phyloP scores from a whole-genome alignment of 805 yeast species.

The Pichia heedii region DNA sequence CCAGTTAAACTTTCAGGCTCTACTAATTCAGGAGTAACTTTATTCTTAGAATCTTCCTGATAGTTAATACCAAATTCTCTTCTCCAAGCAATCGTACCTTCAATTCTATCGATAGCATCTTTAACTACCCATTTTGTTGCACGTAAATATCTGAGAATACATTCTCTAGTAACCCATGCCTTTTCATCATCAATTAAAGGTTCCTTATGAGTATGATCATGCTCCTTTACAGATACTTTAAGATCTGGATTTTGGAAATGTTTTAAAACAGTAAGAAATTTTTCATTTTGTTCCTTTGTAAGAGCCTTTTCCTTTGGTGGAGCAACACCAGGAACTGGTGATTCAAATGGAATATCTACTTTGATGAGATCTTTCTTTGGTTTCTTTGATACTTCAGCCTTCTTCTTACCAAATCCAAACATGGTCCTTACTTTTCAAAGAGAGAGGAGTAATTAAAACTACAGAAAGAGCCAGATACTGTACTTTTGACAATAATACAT shows the following conservation, averaged over 20 bases:
- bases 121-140: slow-evolving; percentile 85
- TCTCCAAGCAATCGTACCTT: slow-evolving; percentile 82
- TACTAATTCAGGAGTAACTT: slow-evolving; percentile 44
- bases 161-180: slow-evolving; percentile 91
- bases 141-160: slow-evolving; percentile 78
- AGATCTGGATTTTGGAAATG: slow-evolving; percentile 52
- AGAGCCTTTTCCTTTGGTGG: slow-evolving; percentile 44
- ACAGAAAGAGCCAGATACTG: no score
- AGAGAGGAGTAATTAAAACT: no score
- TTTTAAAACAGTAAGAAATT: slow-evolving; percentile 52
- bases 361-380: slow-evolving; percentile 13
- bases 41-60: slow-evolving; percentile 37
- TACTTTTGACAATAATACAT: no score
- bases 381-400: slow-evolving; percentile 10
- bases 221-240: slow-evolving; percentile 41
- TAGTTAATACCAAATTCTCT: slow-evolving; percentile 73
- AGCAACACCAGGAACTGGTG: slow-evolving; percentile 40
- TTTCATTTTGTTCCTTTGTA: slow-evolving; percentile 44
- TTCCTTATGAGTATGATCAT: slow-evolving; percentile 27
- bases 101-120: slow-evolving; percentile 67
- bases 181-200: slow-evolving; percentile 48
- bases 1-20: slow-evolving; percentile 80
- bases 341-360: slow-evolving; percentile 43
- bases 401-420: slow-evolving; percentile 24
- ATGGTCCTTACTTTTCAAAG: slow-evolving; percentile 1